A percentile compares a stretch with the other conserved stretches of the same genome.
These are phyloP conservation scores for Yamadazyma blattariae DNA, from an alignment of 1,139 yeast genomes.

Conservation along the genomic window DNA sequence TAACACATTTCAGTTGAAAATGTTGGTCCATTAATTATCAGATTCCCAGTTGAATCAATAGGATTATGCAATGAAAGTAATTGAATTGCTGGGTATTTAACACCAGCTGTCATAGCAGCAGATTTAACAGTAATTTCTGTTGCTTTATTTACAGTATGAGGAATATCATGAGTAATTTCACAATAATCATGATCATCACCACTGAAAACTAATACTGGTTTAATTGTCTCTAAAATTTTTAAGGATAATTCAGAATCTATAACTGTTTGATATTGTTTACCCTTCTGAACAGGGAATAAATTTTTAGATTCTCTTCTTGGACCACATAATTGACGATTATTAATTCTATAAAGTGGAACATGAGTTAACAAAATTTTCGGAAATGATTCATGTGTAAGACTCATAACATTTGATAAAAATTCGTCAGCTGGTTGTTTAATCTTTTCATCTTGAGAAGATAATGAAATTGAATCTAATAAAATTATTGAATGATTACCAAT, in stretches of 20 bases:
- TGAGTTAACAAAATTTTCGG: slow-evolving; percentile 69
- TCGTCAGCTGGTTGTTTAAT: slow-evolving; percentile 20
- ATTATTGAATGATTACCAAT: slow-evolving; percentile 78
- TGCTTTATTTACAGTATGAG: slow-evolving; percentile 32
- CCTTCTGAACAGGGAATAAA: slow-evolving; percentile 65
- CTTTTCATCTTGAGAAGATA: slow-evolving; percentile 44
- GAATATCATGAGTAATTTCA: slow-evolving; percentile 48
- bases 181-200: slow-evolving; percentile 99
- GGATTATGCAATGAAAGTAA: slow-evolving; percentile 67
- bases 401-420: slow-evolving; percentile 24
- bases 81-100: slow-evolving; percentile 80
- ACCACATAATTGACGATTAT: slow-evolving; percentile 38
- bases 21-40: slow-evolving; percentile 8
- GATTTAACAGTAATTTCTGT: slow-evolving; percentile 87
- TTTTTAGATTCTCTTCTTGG: slow-evolving; percentile 46
- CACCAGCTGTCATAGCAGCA: slow-evolving; percentile 91
- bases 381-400: slow-evolving; percentile 21
- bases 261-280: slow-evolving; percentile 57
- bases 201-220: slow-evolving; percentile 71
- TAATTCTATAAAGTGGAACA: slow-evolving; percentile 47
- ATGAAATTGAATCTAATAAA: slow-evolving; percentile 75
- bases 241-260: slow-evolving; percentile 54
- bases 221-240: slow-evolving; percentile 50
- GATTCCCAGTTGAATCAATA: slow-evolving; percentile 10
- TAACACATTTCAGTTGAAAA: slow-evolving; percentile 60